phyloP scores from a whole-genome alignment of 257 asterid species.

The Plantago elongata region DNA sequence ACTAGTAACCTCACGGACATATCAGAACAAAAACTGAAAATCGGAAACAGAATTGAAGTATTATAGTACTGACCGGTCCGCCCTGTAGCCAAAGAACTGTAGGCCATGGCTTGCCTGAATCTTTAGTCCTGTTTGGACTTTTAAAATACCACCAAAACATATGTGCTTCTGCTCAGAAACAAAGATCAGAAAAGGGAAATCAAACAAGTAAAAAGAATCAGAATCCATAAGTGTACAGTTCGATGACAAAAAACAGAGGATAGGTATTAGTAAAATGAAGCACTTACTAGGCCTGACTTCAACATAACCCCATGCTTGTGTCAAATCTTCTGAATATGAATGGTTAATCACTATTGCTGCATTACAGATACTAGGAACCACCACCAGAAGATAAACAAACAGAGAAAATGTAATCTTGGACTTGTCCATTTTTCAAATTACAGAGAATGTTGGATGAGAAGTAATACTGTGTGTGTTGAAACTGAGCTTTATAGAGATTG shows the following conservation, averaged over 20 bases:
- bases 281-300: constrained; percentile 86
- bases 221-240: too few species aligned
- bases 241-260: background rate
- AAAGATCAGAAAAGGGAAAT: background rate
- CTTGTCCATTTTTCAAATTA: constrained; percentile 33
- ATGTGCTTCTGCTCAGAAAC: constrained; percentile 68
- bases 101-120: constrained; percentile 88
- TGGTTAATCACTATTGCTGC: constrained; percentile 29
- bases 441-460: background rate
- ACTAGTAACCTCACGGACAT: too few species aligned
- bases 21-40: background rate
- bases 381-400: constrained; percentile 20
- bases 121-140: constrained; percentile 69
- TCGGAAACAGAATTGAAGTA: background rate
- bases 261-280: background rate
- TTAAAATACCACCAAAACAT: constrained; percentile 95
- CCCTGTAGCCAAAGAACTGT: constrained; percentile 96
- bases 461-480: background rate
- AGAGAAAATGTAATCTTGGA: constrained; percentile 27
- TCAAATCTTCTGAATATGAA: constrained; percentile 49
- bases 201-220: background rate
- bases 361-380: constrained; percentile 22
- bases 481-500: too few species aligned
- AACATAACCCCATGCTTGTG: constrained; percentile 89
- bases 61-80: constrained; percentile 66